phyloP scores from a whole-genome alignment of 2,329 filamentous ascomycete genomes.

The Penicillium sp. region DNA sequence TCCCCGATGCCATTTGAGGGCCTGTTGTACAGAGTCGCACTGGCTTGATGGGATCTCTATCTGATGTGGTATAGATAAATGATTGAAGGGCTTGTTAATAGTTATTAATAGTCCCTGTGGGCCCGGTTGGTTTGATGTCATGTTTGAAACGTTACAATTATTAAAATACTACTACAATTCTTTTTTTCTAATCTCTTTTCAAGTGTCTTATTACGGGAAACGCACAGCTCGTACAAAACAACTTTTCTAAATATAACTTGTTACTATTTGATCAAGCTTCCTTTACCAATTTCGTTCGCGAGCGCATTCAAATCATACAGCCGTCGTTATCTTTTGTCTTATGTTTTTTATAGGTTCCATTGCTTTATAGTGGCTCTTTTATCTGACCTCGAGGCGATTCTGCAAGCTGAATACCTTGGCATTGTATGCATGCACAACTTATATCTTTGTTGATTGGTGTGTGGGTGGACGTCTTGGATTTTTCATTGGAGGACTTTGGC shows the following conservation, averaged over 20 bases:
- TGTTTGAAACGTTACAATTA: not conserved
- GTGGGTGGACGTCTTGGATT: not conserved
- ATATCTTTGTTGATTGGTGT: not conserved
- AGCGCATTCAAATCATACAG: too few relatives aligned
- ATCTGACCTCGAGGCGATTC: not conserved
- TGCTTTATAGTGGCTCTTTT: too few relatives aligned
- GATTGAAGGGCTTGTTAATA: not conserved
- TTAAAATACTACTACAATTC: not conserved
- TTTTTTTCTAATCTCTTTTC: not conserved
- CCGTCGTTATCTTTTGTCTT: too few relatives aligned
- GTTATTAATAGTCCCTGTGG: not conserved
- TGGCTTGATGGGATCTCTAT: not conserved
- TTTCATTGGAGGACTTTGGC: not conserved
- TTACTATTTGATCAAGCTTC: not conserved
- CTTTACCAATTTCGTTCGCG: too few relatives aligned
- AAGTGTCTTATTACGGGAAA: not conserved
- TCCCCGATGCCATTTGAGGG: conserved; percentile 20
- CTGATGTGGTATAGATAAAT: not conserved
- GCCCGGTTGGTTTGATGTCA: not conserved
- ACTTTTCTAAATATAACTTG: not conserved
- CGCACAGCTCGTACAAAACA: not conserved
- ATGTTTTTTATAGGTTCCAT: too few relatives aligned
- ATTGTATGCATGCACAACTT: not conserved
- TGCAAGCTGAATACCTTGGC: not conserved
- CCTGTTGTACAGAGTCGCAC: too few relatives aligned